Evolutionary conservation across 129 eudicot species (phyloP).

Genomic region (Solidago caesia): DNA sequence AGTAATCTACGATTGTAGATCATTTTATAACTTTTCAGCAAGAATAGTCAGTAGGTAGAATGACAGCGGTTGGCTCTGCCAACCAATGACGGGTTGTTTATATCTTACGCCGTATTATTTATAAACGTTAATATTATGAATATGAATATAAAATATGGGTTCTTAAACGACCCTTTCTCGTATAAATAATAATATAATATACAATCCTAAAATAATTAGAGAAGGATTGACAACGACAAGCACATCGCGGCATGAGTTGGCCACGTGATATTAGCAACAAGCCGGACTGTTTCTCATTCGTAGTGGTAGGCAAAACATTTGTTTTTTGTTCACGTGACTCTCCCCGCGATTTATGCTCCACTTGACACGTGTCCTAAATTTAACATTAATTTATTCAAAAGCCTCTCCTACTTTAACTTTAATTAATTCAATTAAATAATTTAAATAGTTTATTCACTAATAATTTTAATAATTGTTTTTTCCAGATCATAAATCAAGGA

Average conservation of each 20-base stretch:
- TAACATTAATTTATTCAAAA: slow-evolving; percentile 18
- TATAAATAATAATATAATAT: too few relatives aligned
- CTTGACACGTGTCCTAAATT: slow-evolving; percentile 28
- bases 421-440: background rate
- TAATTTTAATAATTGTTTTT: background rate
- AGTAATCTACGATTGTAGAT: too few relatives aligned
- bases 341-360: slow-evolving; percentile 35
- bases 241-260: slow-evolving; percentile 42
- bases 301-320: slow-evolving; percentile 42
- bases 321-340: slow-evolving; percentile 37
- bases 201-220: background rate
- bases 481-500: slow-evolving; percentile 40
- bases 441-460: background rate
- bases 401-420: slow-evolving; percentile 8
- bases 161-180: too few relatives aligned
- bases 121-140: too few relatives aligned
- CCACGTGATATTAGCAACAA: slow-evolving; percentile 33
- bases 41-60: too few relatives aligned
- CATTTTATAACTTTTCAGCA: too few relatives aligned
- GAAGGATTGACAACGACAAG: slow-evolving; percentile 30
- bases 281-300: slow-evolving; percentile 31
- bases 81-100: too few relatives aligned
- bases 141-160: too few relatives aligned
- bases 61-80: too few relatives aligned
- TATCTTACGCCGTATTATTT: too few relatives aligned